phyloP scores from a whole-genome alignment of 2,329 filamentous ascomycete species.

The Beauveria varroae region DNA sequence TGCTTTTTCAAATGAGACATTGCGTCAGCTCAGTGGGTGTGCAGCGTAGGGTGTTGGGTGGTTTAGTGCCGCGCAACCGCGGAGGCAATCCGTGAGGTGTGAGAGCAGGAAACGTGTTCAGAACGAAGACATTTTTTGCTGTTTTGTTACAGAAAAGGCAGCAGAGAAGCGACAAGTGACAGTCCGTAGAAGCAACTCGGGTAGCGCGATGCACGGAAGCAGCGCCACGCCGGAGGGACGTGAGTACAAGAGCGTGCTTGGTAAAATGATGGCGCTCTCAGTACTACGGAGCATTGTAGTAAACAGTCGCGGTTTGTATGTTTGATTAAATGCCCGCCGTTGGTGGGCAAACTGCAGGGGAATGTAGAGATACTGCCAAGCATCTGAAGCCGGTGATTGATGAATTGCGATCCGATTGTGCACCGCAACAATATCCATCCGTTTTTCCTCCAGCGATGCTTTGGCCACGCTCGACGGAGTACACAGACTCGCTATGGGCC shows the following conservation, averaged over 20 bases:
- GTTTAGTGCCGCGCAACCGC: neutral
- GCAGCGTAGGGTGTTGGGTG: neutral
- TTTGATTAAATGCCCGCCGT: neutral
- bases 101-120: neutral
- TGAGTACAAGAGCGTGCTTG: neutral
- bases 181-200: neutral
- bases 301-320: neutral
- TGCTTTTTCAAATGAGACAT: constrained; percentile 3
- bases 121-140: neutral
- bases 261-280: neutral
- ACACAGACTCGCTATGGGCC: constrained; percentile 1
- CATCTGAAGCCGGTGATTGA: neutral
- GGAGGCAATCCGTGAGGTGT: neutral
- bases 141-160: neutral
- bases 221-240: neutral
- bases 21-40: neutral
- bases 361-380: neutral
- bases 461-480: neutral
- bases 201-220: neutral
- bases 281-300: too few relatives aligned
- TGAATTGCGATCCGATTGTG: neutral
- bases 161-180: neutral
- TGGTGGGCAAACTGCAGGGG: neutral
- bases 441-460: neutral
- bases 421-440: neutral